Base-by-base conservation (phyloP, 495 filamentous ascomycete species). In the Penicillium cataractarum region DNA sequence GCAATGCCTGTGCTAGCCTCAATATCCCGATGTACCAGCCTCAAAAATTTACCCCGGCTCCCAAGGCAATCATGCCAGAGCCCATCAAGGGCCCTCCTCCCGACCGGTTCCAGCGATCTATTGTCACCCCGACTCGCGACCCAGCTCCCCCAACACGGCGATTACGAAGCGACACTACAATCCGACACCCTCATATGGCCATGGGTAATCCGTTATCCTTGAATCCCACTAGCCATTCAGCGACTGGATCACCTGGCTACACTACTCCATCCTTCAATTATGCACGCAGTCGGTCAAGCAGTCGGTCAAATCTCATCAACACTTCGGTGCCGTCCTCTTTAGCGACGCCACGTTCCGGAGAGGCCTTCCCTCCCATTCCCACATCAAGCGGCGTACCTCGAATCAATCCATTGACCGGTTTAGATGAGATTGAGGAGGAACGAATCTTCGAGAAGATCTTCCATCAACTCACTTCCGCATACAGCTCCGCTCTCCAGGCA, bases 401-500 rank as follows among this genome's bases (percentile, higher is more conserved):
- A 51, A 77, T 79, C 51, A 85, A 84, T 58, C 82, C 83, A 3
- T 69, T 84, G 62, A 84, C 82, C 22, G 80, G 75, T 24, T 59
- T 83, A 27, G 80, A 91, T 59, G 91, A 92, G 54, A 85, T 82
- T 32, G 89, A 91, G 54, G 89, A 92, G 65, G 91, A 94, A 65
- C 84, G 86, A 26, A 80, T 87, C 4, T 96, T 97, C 66, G 92
- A 95, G 57, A 86, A 78, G 65, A 91, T 97, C 42, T 95, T 89
- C 76, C 69, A 89, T 48, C 87, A 87, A 46, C 82, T 96, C 21
- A 84, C 84, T 19, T 82, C 81, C 46, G 87, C 90, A 1, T 86
- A 88, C 52, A 88, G 89, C 13, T 74, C 87, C 40, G 86, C 89
- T 46, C 83, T 90, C 58, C 84, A 84, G 8, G 84, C 85, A 6